A percentile compares a stretch with the other conserved stretches of the same genome.
phyloP scores from a whole-genome alignment of 331 rosid species.

The Cydonia oblonga region DNA sequence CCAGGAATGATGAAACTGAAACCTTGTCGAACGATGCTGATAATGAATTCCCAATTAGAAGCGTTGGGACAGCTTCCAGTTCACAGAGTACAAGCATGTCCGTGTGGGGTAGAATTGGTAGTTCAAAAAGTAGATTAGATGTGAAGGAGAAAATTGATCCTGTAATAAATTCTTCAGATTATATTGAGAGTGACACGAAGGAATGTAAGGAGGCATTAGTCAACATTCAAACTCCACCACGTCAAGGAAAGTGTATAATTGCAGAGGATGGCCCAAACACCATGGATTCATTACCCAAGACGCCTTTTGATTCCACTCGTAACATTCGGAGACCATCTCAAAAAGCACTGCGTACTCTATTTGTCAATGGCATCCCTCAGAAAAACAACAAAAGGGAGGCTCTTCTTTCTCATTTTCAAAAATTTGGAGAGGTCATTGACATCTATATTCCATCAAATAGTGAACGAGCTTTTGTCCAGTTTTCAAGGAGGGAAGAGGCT shows the following conservation, averaged over 20 bases:
- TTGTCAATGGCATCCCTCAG: slow-evolving; percentile 81
- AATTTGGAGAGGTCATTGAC: slow-evolving; percentile 83
- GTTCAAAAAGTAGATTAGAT: slow-evolving; percentile 60
- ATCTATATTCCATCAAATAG: slow-evolving; percentile 75
- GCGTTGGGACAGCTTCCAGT: slow-evolving; percentile 35
- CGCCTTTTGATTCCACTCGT: slow-evolving; percentile 39
- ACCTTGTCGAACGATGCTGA: slow-evolving; percentile 45
- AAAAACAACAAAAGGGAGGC: slow-evolving; percentile 65
- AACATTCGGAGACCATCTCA: slow-evolving; percentile 63
- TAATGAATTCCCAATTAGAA: slow-evolving; percentile 48
- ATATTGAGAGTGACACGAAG: slow-evolving; percentile 44
- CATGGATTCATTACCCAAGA: slow-evolving; percentile 37
- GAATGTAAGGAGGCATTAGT: slow-evolving; percentile 39
- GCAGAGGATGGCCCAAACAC: slow-evolving; percentile 48
- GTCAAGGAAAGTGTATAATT: slow-evolving; percentile 47
- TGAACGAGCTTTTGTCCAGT: slow-evolving; percentile 93
- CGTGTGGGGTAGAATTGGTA: slow-evolving; percentile 83
- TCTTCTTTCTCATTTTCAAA: slow-evolving; percentile 86
- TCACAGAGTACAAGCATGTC: slow-evolving; percentile 51
- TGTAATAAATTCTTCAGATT: slow-evolving; percentile 34
- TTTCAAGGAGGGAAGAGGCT: slow-evolving; percentile 95
- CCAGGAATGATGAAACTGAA: slow-evolving; percentile 68
- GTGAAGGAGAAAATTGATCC: slow-evolving; percentile 49
- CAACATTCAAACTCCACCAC: slow-evolving; percentile 34
- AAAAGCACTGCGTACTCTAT: slow-evolving; percentile 80